Base-by-base conservation (phyloP, 169 alveolate genomes). In the Eimeria tenella region DNA sequence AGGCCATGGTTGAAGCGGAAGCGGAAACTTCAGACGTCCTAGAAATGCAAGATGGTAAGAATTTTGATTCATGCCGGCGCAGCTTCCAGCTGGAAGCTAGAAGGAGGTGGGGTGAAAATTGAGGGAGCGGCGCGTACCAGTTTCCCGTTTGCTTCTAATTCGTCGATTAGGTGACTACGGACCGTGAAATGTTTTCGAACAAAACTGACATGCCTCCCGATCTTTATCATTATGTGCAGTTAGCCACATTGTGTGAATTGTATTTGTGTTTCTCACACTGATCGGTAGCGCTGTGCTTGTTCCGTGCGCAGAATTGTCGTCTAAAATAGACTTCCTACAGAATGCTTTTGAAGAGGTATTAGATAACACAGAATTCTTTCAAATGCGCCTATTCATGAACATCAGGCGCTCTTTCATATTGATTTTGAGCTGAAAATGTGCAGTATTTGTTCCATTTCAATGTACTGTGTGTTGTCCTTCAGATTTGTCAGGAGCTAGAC, bases 401-500 rank as follows among this genome's bases (percentile, higher is more conserved):
- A 17, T 63, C 65, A 15, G 65, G 10, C 65, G 10, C 10, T 15
- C 65, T 11, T 9, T 58, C 65, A 58, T 58, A 15, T 58, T 0
- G 10, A 56, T 10, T 56, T 56, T 17, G 9, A 21, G 56, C 0
- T 4, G 7, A n/a, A 52, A 77, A n/a, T 8, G 15, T 19, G 5
- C 7, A n/a, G n/a, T 79, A 55, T 17, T 23, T 79, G 42, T 7
- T 7, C 17, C 13, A 77, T 79, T 0, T 3, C 4, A 15, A 21
- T 49, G 62, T 49, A 9, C 9, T 74, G 63, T 25, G n/a, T 19
- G n/a, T 19, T 9, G 19, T 5, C 50, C 58, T 21, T 83, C 90
- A 83, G 90, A 83, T 83, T 60, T 83, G 90, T 60, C 77, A 83
- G 49, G 90, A 83, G 90, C 77, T 83, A n/a, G 90, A 83, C 21